Evolutionary conservation across 257 asterid genomes (phyloP), one percentile per base, ranked within the genome.

Genomic region (Solanum rostratum): DNA sequence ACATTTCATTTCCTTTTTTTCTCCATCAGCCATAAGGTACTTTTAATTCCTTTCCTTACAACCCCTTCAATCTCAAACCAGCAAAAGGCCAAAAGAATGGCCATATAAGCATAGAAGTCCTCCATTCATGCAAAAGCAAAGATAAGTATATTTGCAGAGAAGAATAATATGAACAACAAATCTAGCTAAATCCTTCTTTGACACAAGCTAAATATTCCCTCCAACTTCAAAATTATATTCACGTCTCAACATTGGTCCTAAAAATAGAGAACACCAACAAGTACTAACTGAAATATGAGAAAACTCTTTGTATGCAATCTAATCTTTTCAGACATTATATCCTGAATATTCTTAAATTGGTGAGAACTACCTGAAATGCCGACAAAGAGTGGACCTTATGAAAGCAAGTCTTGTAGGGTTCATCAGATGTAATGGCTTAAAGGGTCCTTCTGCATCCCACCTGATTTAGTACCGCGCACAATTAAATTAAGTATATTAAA

Each of bases 391-490:
- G 45, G 98, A 94, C 94, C 98, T 90, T 86, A 97, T 93, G 84
- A 97, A 97, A 87, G 98, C 98, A 87, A 97, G 93, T 85, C 99
- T 95, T 20, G 98, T 94, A 60, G 97, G 99, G 83, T 97, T 97
- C 95, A 97, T 92, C 65, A 53, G 89, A 88, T 95, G 99, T 89
- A 97, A 80, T 83, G 98, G 95, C 92, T 94, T 97, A 84, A 93
- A 95, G 54, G 99, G 99, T 15, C 99, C 99, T 84, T 97, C 97
- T 10, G 95, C 93, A 88, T 97, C 95, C 99, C 99, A 97, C 99
- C 98, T 97, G 79, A 76, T 68, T 66, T 50, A 1, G 6, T 0
- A 1, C 14, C 1, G 3, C n/a, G 3, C 24, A 83, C 45, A 33
- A 13, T n/a, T 22, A 3, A 12, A 45, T 27, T 76, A 2, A 73